Evolutionary conservation across 2,329 filamentous ascomycete species (phyloP), one percentile per base, ranked within the genome.

Genomic region (Fusarium sacchari): DNA sequence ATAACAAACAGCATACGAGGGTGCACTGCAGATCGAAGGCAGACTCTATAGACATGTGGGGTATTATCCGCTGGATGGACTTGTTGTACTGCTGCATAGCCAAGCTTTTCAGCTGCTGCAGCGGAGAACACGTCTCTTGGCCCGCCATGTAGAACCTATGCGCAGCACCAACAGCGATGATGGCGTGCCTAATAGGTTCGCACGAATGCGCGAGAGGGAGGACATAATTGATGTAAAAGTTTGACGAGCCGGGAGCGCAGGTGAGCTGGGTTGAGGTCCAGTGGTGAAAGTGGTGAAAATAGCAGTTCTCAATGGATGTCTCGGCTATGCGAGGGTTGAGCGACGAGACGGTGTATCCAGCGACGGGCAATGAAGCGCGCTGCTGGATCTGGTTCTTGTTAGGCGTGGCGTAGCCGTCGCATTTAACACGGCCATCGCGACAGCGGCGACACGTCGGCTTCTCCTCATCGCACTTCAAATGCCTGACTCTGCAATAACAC

Each of bases 391-490:
- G 59, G 18, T 44, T 57, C 34, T 43, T 72, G 43, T 50, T 55
- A 3, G 71, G 64, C 7, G 24, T 39, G 4, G 58, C 56, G 65
- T 78, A 78, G 5, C 76, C 76, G 17, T 78, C 76, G 24, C 76
- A 78, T 34, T 70, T 71, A 40, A 76, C 67, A 2, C 69, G 59
- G 7, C 59, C 50, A 9, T 67, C 66, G 8, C 56, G 55, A 57
- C 76, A 78, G 18, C 76, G 69, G 7, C 53, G 71, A 34, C 76
- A 78, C 1, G 64, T 66, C 12, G 76, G 76, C 22, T 78, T 79
- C 26, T 71, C 65, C 44, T 80, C 78, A 49, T 80, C 79, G 46
- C 78, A 80, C 36, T 78, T 78, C 32, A 75, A 44, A 32, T 76
- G 76, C 12, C 76, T 71, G 30, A 73, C 66, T 60, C 75, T 77